Conservation (phyloP, 106 monocot genomes). For the Gastrodia elata region DNA sequence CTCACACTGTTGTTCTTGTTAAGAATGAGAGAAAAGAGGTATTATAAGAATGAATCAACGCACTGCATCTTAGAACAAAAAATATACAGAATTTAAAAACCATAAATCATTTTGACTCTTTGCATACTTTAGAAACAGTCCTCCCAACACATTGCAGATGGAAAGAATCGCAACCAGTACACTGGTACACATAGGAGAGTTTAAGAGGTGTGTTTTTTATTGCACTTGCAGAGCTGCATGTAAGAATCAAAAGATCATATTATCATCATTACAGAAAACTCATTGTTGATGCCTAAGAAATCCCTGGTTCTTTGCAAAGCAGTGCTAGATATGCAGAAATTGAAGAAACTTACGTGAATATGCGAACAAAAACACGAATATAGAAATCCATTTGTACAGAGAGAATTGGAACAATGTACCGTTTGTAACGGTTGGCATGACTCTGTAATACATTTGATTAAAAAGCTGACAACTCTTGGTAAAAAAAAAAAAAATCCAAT, state of each 20-base stretch:
- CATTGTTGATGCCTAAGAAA: not conserved
- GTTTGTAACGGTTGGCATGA: slow-evolving; percentile 97
- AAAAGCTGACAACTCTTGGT: not conserved
- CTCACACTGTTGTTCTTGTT: slow-evolving; percentile 65
- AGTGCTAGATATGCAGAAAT: slow-evolving; percentile 2
- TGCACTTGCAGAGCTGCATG: slow-evolving; percentile 64
- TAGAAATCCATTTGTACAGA: slow-evolving; percentile 99
- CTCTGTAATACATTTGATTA: slow-evolving; percentile 37
- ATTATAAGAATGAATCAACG: not conserved
- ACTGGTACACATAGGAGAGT: slow-evolving; percentile 85
- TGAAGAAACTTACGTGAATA: slow-evolving; percentile 58
- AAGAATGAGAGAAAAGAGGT: slow-evolving; percentile 10
- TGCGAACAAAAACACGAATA: slow-evolving; percentile 90
- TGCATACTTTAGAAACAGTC: slow-evolving; percentile 59
- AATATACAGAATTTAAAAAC: not conserved
- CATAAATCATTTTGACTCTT: not conserved
- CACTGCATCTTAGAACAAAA: not conserved
- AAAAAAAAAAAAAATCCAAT: slow-evolving; percentile 5
- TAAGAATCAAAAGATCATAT: slow-evolving; percentile 3
- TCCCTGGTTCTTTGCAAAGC: not conserved
- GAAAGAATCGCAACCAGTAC: slow-evolving; percentile 93
- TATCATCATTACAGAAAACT: not conserved
- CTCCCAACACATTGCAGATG: slow-evolving; percentile 87
- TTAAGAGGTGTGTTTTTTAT: slow-evolving; percentile 83
- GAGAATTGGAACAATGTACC: slow-evolving; percentile 84